A percentile compares a stretch with the other conserved stretches of the same genome.
phyloP scores from a whole-genome alignment of 73 alveolate species.

The Paramecium sonneborni region DNA sequence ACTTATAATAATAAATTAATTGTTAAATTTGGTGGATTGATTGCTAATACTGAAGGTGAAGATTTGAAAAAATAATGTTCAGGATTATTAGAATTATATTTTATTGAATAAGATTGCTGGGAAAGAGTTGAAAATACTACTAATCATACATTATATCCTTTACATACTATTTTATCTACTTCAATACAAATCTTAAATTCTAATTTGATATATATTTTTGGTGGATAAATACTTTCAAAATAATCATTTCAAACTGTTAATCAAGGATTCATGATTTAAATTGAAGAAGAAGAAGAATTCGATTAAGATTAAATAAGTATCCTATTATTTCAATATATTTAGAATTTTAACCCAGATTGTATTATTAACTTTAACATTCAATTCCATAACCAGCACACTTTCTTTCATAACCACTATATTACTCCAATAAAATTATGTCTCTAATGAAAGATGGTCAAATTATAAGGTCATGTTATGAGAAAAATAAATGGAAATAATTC shows the following conservation, averaged over 20 bases:
- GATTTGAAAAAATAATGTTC: background rate
- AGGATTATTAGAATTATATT: slow-evolving; percentile 16
- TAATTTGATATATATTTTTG: slow-evolving; percentile 29
- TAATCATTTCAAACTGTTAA: background rate
- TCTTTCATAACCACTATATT: background rate
- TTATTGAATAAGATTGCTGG: slow-evolving; percentile 36
- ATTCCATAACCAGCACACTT: background rate
- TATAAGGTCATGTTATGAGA: too few species aligned
- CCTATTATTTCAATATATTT: background rate
- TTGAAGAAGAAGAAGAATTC: slow-evolving; percentile 51
- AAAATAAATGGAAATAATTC: too few species aligned
- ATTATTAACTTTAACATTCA: background rate
- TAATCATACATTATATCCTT: background rate
- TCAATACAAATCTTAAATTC: background rate
- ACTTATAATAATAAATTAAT: slow-evolving; percentile 3
- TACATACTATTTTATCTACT: slow-evolving; percentile 5
- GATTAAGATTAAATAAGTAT: slow-evolving; percentile 30
- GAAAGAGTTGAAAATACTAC: background rate
- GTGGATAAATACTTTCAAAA: background rate
- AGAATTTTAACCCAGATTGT: background rate
- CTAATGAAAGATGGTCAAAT: too few species aligned
- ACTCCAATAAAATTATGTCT: background rate
- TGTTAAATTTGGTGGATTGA: slow-evolving; percentile 45
- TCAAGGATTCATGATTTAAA: slow-evolving; percentile 24
- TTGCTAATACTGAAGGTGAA: background rate